phyloP scores from a whole-genome alignment of 2,329 filamentous ascomycete species.

The Aspergillus felis region DNA sequence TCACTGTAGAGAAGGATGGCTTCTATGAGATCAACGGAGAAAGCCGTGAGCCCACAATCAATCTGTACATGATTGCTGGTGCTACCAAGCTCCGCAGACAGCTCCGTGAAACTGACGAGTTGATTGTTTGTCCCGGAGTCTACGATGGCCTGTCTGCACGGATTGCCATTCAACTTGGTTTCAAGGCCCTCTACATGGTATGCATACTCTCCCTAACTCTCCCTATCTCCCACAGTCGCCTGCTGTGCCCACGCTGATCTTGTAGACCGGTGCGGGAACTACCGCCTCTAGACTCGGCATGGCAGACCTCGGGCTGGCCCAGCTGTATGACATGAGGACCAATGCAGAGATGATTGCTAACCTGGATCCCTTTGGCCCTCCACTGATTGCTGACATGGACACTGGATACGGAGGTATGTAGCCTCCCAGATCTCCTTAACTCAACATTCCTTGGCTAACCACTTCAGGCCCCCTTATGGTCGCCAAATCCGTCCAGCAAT shows the following conservation, averaged over 20 bases:
- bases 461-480: slow-evolving; percentile 41
- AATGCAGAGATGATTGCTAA: slow-evolving; percentile 64
- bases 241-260: background rate
- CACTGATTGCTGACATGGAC: slow-evolving; percentile 58
- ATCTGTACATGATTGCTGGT: slow-evolving; percentile 24
- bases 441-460: background rate
- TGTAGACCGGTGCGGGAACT: slow-evolving; percentile 60
- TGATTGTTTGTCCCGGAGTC: slow-evolving; percentile 60
- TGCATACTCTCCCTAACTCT: slow-evolving; percentile 9
- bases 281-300: slow-evolving; percentile 58
- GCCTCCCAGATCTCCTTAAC: no score
- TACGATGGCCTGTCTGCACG: slow-evolving; percentile 66
- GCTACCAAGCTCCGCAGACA: slow-evolving; percentile 28
- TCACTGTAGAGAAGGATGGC: slow-evolving; percentile 31
- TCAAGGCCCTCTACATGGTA: slow-evolving; percentile 66
- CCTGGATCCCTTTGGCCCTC: slow-evolving; percentile 49
- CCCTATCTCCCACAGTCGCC: background rate
- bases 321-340: slow-evolving; percentile 59
- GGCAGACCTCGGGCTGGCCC: slow-evolving; percentile 61
- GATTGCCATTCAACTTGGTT: slow-evolving; percentile 60
- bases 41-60: slow-evolving; percentile 25
- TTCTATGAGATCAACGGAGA: slow-evolving; percentile 30
- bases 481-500: slow-evolving; percentile 46
- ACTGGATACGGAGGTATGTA: slow-evolving; percentile 48
- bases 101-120: slow-evolving; percentile 24